Evolutionary conservation across 495 filamentous ascomycete genomes (phyloP), one percentile per base, ranked within the genome.

Genomic region (Aspergillus taichungensis): DNA sequence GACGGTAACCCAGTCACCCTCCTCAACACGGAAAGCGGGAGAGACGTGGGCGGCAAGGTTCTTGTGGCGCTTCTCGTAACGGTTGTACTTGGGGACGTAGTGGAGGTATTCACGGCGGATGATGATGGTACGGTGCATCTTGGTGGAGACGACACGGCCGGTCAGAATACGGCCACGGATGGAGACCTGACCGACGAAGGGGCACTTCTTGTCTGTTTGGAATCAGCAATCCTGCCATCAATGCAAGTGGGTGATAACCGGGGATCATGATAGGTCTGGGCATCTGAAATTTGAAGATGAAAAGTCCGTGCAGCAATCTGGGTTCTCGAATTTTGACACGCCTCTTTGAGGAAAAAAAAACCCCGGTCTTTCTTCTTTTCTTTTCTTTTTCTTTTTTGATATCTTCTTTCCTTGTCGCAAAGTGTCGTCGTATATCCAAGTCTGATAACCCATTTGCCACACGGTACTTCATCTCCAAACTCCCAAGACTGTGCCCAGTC

Each of bases 41-140:
- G 88, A 95, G 51, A 97, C 92, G 80, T 99, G 92, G 51, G 91
- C 94, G 56, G 92, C 85, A 36, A 99, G 77, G 82, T 99, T 99
- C 85, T 94, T 97, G 83, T 99, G 92, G 63, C 92, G 78, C 80
- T 94, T 96, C 87, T 99, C 94, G 74, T 99, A 99, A 81, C 92
- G 83, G 66, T 85, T 76, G 80, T 96, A 97, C 75, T 97, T 97
- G 66, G 90, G 90, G 67, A 97, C 81, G 82, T 86, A 97, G 81
- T 97, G 92, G 55, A 98, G 90, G 78, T 97, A 99, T 79, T 99
- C 94, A 71, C 92, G 88, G 71, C 92, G 94, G 80, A 99, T 95
- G 78, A 97, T 82, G 66, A 96, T 78, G 60, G 92, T 98, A 67
- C 90, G 84, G 84, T 96, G 90, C 90, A 96, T 96, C 85, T 96